phyloP scores from a whole-genome alignment of 2,329 filamentous ascomycete species.

The Penicillium sclerotiorum region DNA sequence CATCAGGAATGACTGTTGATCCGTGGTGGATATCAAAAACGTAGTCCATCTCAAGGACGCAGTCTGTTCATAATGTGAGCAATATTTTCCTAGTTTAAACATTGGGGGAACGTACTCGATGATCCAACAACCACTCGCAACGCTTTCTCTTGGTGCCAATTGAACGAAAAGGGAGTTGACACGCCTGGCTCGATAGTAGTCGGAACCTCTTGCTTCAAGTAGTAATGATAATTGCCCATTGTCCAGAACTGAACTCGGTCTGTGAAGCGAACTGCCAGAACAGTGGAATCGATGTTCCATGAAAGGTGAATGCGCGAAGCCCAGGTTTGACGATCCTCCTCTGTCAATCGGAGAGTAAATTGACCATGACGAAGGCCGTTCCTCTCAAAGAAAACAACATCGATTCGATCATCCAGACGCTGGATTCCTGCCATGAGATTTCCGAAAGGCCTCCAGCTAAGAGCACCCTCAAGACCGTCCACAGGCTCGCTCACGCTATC shows the following conservation, averaged over 20 bases:
- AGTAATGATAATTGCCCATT: slow-evolving; percentile 97
- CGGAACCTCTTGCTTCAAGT: slow-evolving; percentile 85
- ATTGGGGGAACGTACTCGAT: slow-evolving; percentile 41
- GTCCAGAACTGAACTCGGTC: slow-evolving; percentile 91
- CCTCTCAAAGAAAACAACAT: slow-evolving; percentile 93
- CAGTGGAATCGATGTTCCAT: slow-evolving; percentile 93
- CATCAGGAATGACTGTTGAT: slow-evolving; percentile 69
- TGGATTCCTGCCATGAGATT: slow-evolving; percentile 90
- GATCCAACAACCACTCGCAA: slow-evolving; percentile 65
- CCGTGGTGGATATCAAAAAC: slow-evolving; percentile 70
- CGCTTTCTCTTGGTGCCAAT: slow-evolving; percentile 86
- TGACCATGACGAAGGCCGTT: slow-evolving; percentile 97
- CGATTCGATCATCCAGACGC: slow-evolving; percentile 66
- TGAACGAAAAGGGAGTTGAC: slow-evolving; percentile 34
- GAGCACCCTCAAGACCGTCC: slow-evolving; percentile 79
- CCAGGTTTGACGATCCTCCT: slow-evolving; percentile 59
- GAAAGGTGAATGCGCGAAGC: slow-evolving; percentile 66
- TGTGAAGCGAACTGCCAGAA: slow-evolving; percentile 76
- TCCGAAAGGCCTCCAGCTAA: slow-evolving; percentile 90
- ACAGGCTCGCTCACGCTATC: slow-evolving; percentile 96
- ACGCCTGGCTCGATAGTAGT: slow-evolving; percentile 36
- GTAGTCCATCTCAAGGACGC: slow-evolving; percentile 56
- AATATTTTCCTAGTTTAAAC: not conserved
- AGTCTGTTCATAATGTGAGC: not conserved
- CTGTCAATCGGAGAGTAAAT: slow-evolving; percentile 73